Evolutionary conservation across 495 filamentous ascomycete species (phyloP).

Genomic region (Lophium mytilinum): DNA sequence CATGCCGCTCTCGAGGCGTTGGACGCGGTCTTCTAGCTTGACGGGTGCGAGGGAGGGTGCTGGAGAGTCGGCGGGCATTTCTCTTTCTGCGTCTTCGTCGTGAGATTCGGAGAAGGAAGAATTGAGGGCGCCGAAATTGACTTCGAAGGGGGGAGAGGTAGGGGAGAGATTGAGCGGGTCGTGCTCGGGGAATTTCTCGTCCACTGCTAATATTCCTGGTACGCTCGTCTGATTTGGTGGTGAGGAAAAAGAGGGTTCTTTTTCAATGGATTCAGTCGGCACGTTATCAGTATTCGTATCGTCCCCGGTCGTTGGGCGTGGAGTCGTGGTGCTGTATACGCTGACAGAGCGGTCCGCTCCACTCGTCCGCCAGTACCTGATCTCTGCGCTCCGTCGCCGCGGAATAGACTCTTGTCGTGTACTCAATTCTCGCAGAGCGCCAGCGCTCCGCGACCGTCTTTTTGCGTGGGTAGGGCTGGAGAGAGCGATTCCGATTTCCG

Average conservation of each 20-base stretch:
- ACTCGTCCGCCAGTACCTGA: slow-evolving; percentile 25
- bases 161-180: neutral
- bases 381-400: slow-evolving; percentile 23
- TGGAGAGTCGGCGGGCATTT: neutral
- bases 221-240: no score
- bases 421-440: slow-evolving; percentile 23
- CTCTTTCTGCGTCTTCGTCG: slow-evolving; percentile 1
- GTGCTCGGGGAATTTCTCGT: neutral
- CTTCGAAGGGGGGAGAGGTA: slow-evolving; percentile 13
- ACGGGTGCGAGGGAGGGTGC: neutral
- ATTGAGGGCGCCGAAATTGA: slow-evolving; percentile 22
- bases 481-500: slow-evolving; percentile 24
- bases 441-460: slow-evolving; percentile 26
- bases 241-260: neutral
- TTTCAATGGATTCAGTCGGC: neutral
- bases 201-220: neutral
- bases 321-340: slow-evolving; percentile 14
- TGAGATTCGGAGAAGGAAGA: slow-evolving; percentile 9
- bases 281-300: slow-evolving; percentile 5
- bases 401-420: slow-evolving; percentile 7
- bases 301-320: slow-evolving; percentile 11
- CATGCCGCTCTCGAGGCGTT: slow-evolving; percentile 16
- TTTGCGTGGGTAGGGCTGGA: slow-evolving; percentile 22
- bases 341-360: slow-evolving; percentile 7
- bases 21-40: slow-evolving; percentile 19